Evolutionary conservation across 441 rosid genomes (phyloP).

Genomic region (Adansonia gregorii): DNA sequence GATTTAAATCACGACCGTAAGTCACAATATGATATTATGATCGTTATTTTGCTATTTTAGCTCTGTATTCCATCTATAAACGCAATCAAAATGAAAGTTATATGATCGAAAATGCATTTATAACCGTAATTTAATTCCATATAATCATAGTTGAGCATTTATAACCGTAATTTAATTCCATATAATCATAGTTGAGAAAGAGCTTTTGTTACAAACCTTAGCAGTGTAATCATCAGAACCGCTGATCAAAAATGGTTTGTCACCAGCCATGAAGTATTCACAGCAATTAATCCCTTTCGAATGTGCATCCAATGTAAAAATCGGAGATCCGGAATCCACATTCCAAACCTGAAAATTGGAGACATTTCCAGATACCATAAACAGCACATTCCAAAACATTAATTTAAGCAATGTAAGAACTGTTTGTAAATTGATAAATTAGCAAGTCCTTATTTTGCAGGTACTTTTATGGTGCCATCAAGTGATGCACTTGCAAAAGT

Average conservation of each 20-base stretch:
- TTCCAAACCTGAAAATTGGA: slow-evolving; percentile 64
- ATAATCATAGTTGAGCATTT: background rate
- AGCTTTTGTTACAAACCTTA: slow-evolving; percentile 52
- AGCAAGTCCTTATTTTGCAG: too few species aligned
- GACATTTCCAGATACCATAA: slow-evolving; percentile 17
- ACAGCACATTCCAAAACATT: background rate
- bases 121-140: background rate
- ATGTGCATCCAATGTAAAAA: slow-evolving; percentile 66
- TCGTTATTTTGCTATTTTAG: too few species aligned
- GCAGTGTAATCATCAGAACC: slow-evolving; percentile 83
- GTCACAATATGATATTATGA: too few species aligned
- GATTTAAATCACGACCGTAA: too few species aligned
- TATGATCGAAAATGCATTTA: background rate
- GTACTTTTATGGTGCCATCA: slow-evolving; percentile 80
- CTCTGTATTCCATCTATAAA: too few species aligned
- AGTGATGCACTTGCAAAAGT: slow-evolving; percentile 91
- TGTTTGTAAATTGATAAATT: background rate
- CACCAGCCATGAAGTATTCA: slow-evolving; percentile 53
- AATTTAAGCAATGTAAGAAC: background rate
- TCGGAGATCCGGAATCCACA: slow-evolving; percentile 59
- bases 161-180: background rate
- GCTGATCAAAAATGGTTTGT: slow-evolving; percentile 57
- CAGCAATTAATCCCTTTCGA: slow-evolving; percentile 74
- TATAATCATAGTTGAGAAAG: background rate
- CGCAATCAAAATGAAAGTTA: too few species aligned